Evolutionary conservation across 73 alveolate genomes (phyloP), one percentile per base, ranked within the genome.

Genomic region (Paramecium caudatum): DNA sequence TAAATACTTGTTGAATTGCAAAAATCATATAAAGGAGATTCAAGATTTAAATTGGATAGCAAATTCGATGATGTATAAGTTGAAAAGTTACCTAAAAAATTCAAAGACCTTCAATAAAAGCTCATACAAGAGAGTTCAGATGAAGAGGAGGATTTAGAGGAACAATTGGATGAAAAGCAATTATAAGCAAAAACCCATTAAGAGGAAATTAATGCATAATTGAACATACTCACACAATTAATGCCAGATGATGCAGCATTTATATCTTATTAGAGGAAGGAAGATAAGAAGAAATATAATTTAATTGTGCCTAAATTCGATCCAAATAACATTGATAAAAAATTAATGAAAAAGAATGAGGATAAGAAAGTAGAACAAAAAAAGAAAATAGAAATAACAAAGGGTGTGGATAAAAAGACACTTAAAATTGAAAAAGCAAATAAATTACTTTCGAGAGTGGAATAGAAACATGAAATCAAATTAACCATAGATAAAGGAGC

Each of bases 21-120:
- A 63, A 86, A 86, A 43, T 86, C 93, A 9, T 86, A 41, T 34
- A 86, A 86, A 36, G 93, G 93, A 61, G 93, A 86, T 86, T 49
- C 39, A 21, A 70, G 93, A 62, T 86, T 86, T 65, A 86, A 46
- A 86, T 41, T 86, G 39, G 90, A 63, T 61, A 43, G 23, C 2
- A 70, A 78, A 39, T 86, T 86, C 65, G 50, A 65, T 50, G 93
- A 86, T 43, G 91, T 86, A 2, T 65, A 86, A 63, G 93, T 55
- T 1, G 39, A 61, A 12, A 86, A 86, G 25, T 61, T 86, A 46
- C 85, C 87, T 12, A 86, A 63, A 47, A 74, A 74, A 45, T 74
- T 74, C 12, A 74, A 74, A 43, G 88, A 74, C 34, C 19, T 74
- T 34, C 19, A 74, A 36, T 45, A 36, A 23, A 25, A 74, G 16